phyloP scores from a whole-genome alignment of 2,329 filamentous ascomycete genomes.

The Monosporascus cannonballus region DNA sequence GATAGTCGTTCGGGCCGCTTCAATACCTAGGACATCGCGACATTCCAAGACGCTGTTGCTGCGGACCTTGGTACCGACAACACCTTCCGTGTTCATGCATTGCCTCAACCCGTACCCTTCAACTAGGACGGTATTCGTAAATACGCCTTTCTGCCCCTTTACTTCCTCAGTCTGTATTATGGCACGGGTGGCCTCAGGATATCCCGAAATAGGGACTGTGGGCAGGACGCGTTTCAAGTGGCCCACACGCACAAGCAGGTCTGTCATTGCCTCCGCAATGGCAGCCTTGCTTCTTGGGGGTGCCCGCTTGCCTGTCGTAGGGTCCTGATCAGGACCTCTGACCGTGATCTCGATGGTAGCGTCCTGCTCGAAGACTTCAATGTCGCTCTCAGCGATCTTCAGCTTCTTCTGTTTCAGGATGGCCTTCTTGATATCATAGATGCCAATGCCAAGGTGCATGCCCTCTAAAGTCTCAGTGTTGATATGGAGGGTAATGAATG shows the following conservation, averaged over 20 bases:
- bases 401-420: constrained; percentile 80
- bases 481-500: constrained; percentile 74
- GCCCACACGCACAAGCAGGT: constrained; percentile 74
- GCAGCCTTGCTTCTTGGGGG: constrained; percentile 39
- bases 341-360: constrained; percentile 70
- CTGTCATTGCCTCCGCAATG: constrained; percentile 47
- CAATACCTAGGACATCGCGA: constrained; percentile 82
- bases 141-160: neutral
- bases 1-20: constrained; percentile 86
- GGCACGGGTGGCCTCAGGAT: constrained; percentile 76
- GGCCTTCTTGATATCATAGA: constrained; percentile 66
- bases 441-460: constrained; percentile 73
- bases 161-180: constrained; percentile 77
- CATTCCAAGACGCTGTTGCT: constrained; percentile 91
- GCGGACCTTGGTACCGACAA: constrained; percentile 67
- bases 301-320: constrained; percentile 37
- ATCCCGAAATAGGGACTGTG: constrained; percentile 80
- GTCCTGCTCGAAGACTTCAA: constrained; percentile 48
- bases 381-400: constrained; percentile 62
- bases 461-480: constrained; percentile 73
- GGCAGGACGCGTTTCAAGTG: constrained; percentile 78
- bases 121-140: constrained; percentile 64
- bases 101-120: constrained; percentile 87
- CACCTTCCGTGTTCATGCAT: constrained; percentile 91
- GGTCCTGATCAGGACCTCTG: constrained; percentile 46